phyloP scores from a whole-genome alignment of 2,329 filamentous ascomycete species.

The Talaromyces islandicus region DNA sequence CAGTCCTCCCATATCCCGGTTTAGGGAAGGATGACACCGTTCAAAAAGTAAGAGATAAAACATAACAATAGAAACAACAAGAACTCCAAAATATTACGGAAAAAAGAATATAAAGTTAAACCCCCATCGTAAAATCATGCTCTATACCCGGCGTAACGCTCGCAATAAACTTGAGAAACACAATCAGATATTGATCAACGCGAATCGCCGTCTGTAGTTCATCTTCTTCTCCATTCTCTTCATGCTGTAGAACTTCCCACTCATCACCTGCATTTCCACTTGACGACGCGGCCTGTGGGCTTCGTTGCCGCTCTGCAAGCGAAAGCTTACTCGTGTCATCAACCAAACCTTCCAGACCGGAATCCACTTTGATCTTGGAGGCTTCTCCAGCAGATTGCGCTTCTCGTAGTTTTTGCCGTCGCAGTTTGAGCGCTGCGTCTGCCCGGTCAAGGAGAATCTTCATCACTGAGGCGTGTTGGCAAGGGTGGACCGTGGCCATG shows the following conservation, averaged over 20 bases:
- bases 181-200: slow-evolving; percentile 47
- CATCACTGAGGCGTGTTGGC: slow-evolving; percentile 97
- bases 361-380: slow-evolving; percentile 42
- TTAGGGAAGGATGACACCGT: not conserved
- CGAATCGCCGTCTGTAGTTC: slow-evolving; percentile 42
- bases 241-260: slow-evolving; percentile 54
- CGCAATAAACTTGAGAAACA: slow-evolving; percentile 63
- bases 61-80: not conserved
- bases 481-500: slow-evolving; percentile 95
- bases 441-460: slow-evolving; percentile 93
- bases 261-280: slow-evolving; percentile 48
- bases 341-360: slow-evolving; percentile 77
- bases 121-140: slow-evolving; percentile 95
- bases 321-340: slow-evolving; percentile 65
- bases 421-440: slow-evolving; percentile 83
- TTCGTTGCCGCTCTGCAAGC: slow-evolving; percentile 44
- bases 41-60: not conserved
- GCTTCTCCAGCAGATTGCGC: slow-evolving; percentile 42
- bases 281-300: slow-evolving; percentile 17
- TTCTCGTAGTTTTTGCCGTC: slow-evolving; percentile 71
- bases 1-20: not conserved
- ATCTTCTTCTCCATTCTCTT: slow-evolving; percentile 40
- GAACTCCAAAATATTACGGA: not conserved
- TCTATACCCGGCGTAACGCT: slow-evolving; percentile 96
- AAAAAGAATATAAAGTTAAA: slow-evolving; percentile 44